Evolutionary conservation across 805 yeast genomes (phyloP), one percentile per base, ranked within the genome.

Genomic region (Priceomyces haplophilus): DNA sequence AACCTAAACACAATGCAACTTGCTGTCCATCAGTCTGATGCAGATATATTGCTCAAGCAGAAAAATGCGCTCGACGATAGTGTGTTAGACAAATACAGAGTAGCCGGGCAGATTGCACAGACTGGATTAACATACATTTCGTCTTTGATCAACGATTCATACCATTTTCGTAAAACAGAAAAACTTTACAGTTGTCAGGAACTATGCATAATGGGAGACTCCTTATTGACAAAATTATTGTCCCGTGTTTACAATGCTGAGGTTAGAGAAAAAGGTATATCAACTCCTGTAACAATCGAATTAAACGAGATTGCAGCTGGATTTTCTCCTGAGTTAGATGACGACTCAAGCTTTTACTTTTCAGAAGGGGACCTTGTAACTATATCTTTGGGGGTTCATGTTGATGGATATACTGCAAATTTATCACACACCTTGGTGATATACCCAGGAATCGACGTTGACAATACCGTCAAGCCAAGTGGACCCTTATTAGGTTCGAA

Each of bases 351-450:
- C 24, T 54, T 72, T 46, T 62, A 64, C 41, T 79, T 86, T 53
- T 61, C 64, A 42, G 79, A 80, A 18, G 98, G 98, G 39, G 97
- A 93, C 62, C 74, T 90, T 37, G 88, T 88, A 25, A 90, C 91
- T 48, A 76, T 93, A 44, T 72, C 85, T 10, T 73, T 91, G 21
- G 99, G 97, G 38, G 90, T 85, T 46, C 97, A 93, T 50, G 79
- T 93, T 52, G 99, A 93, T 64, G 99, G 99, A 43, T 93, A 90
- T 69, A 86, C 97, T 10, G 82, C 96, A 1, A 79, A 81, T 60
- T 81, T 80, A 8, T 80, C 95, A 21, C 99, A 93, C 64, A 90
- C 97, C 1, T 58, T 88, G 48, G 93, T 89, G 23, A 81, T 89
- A 41, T 85, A 80, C 54, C 80, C 82, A 24, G 83, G 81, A 29